Conservation (phyloP, 305 asterid genomes). For the Fraxinus greggii region DNA sequence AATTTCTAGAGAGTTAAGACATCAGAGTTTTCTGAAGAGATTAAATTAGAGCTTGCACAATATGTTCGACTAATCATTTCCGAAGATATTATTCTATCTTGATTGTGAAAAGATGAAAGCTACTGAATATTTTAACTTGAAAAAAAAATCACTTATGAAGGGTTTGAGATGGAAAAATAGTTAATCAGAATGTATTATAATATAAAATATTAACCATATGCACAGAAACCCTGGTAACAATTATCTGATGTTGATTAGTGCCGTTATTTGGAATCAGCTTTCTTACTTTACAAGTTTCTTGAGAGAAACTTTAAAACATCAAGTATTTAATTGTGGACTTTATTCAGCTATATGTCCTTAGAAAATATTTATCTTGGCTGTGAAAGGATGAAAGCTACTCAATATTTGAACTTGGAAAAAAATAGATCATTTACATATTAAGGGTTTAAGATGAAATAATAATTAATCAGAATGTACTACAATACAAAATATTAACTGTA, state of each 20-base stretch:
- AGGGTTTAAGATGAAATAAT: neutral
- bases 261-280: neutral
- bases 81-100: neutral
- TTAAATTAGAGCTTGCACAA: neutral
- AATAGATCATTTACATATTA: neutral
- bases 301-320: neutral
- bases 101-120: neutral
- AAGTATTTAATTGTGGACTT: neutral
- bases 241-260: neutral
- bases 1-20: neutral
- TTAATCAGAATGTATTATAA: neutral
- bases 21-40: neutral
- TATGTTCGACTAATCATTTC: neutral
- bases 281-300: neutral
- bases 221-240: neutral
- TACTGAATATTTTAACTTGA: neutral
- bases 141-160: neutral
- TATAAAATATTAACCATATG: neutral
- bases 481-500: neutral
- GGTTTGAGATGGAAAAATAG: neutral
- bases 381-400: neutral
- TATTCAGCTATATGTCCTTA: neutral
- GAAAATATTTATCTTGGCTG: neutral
- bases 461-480: neutral
- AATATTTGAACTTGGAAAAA: neutral